Conservation (phyloP, 2,329 filamentous ascomycete genomes). For the Penicillium sp. region DNA sequence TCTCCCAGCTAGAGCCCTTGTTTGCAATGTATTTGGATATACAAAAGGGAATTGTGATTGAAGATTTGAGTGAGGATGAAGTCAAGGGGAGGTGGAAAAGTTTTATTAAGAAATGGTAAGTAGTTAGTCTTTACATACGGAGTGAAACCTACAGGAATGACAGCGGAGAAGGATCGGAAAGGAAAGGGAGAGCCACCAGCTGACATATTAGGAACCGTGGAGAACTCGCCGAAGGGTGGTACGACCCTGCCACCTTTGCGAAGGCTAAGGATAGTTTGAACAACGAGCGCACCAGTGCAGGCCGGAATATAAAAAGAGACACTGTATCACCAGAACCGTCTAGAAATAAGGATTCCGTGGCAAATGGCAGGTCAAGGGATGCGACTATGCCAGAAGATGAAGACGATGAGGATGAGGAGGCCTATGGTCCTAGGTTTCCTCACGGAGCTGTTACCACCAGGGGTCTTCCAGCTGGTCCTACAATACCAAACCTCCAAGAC, state of each 20-base stretch:
- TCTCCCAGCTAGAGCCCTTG: slow-evolving; percentile 63
- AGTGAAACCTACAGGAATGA: background rate
- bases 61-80: slow-evolving; percentile 69
- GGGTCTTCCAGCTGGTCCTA: slow-evolving; percentile 47
- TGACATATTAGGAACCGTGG: slow-evolving; percentile 69
- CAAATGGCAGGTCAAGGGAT: slow-evolving; percentile 8
- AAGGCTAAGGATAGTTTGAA: slow-evolving; percentile 33
- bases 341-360: slow-evolving; percentile 19
- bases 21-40: slow-evolving; percentile 83
- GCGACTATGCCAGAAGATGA: slow-evolving; percentile 18
- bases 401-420: slow-evolving; percentile 52
- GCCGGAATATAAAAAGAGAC: background rate
- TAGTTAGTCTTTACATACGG: background rate
- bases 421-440: slow-evolving; percentile 57
- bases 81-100: slow-evolving; percentile 85
- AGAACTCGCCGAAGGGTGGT: slow-evolving; percentile 88
- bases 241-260: slow-evolving; percentile 70
- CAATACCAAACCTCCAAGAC: slow-evolving; percentile 69
- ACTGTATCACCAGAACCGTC: background rate
- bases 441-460: slow-evolving; percentile 20
- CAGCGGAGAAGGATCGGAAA: background rate
- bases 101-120: slow-evolving; percentile 81
- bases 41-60: slow-evolving; percentile 72
- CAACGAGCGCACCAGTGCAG: background rate
- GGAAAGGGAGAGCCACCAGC: slow-evolving; percentile 19